Evolutionary conservation across 495 filamentous ascomycete species (phyloP).

Genomic region (Xylaria venustula): DNA sequence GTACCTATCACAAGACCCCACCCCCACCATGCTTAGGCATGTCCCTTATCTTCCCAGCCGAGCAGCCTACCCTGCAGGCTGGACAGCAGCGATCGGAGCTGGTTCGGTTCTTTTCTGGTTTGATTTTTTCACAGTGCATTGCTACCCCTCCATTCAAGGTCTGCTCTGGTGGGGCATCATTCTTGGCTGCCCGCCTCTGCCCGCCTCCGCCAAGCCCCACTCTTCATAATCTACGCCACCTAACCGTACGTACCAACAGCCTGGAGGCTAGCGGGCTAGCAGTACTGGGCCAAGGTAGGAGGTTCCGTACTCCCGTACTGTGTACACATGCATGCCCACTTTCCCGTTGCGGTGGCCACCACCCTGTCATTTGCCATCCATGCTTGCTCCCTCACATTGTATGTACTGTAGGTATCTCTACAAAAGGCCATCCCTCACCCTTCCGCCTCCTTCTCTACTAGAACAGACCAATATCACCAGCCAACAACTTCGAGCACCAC

Average conservation of each 20-base stretch:
- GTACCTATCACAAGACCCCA: background rate
- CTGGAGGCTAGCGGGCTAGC: no score
- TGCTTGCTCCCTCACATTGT: slow-evolving; percentile 16
- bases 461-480: slow-evolving; percentile 5
- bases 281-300: background rate
- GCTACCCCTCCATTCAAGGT: slow-evolving; percentile 29
- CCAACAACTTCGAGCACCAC: slow-evolving; percentile 13
- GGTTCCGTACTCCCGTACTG: background rate
- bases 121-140: slow-evolving; percentile 19
- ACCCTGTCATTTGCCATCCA: slow-evolving; percentile 16
- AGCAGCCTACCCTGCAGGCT: background rate
- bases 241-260: no score
- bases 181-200: background rate
- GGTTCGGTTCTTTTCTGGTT: background rate
- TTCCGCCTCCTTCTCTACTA: slow-evolving; percentile 21
- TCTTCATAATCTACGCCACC: no score
- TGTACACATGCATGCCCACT: slow-evolving; percentile 8
- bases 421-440: slow-evolving; percentile 11
- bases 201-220: background rate
- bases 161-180: background rate
- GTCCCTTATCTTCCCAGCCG: slow-evolving; percentile 16
- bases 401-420: no score
- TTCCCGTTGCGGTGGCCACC: slow-evolving; percentile 9
- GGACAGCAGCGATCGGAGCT: background rate
- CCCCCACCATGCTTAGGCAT: slow-evolving; percentile 13